Conservation (phyloP, 352 stramenopile species). For the Globisporangium nunn region DNA sequence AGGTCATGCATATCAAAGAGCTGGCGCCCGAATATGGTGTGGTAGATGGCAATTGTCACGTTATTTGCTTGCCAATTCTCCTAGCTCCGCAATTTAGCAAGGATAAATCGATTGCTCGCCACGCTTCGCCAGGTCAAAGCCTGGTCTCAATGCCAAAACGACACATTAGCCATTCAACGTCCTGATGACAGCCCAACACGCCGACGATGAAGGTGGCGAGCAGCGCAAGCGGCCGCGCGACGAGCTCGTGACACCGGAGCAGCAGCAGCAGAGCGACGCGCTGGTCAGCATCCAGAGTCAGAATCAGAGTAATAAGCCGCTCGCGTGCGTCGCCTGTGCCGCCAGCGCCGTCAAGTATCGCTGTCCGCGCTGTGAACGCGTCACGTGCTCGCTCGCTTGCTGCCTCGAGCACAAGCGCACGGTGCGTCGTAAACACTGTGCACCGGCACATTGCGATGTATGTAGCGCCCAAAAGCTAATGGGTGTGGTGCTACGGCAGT, state of each 20-base stretch:
- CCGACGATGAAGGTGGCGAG: constrained; percentile 1
- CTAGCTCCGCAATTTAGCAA: too few species aligned
- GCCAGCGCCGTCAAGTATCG: constrained; percentile 70
- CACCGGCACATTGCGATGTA: neutral
- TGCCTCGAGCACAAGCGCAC: constrained; percentile 78
- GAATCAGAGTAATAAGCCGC: neutral
- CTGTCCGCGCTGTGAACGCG: constrained; percentile 75
- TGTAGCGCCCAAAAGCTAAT: neutral
- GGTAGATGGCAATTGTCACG: too few species aligned
- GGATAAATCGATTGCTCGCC: too few species aligned
- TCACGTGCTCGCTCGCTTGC: constrained; percentile 77
- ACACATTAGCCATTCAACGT: neutral
- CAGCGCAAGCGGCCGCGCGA: constrained; percentile 26
- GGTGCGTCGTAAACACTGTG: constrained; percentile 18
- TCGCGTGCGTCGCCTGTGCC: constrained; percentile 41
- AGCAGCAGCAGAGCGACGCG: constrained; percentile 6
- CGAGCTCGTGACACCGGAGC: constrained; percentile 5
- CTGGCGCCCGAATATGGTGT: too few species aligned
- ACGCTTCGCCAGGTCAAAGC: too few species aligned
- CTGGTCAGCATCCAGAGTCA: neutral
- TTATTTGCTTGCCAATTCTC: too few species aligned
- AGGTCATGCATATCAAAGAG: too few species aligned
- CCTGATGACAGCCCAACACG: neutral
- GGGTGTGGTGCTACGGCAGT: constrained; percentile 20
- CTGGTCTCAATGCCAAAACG: neutral